Evolutionary conservation across 1,284 basidiomycete genomes (phyloP).

Genomic region (Puccinia polysora): DNA sequence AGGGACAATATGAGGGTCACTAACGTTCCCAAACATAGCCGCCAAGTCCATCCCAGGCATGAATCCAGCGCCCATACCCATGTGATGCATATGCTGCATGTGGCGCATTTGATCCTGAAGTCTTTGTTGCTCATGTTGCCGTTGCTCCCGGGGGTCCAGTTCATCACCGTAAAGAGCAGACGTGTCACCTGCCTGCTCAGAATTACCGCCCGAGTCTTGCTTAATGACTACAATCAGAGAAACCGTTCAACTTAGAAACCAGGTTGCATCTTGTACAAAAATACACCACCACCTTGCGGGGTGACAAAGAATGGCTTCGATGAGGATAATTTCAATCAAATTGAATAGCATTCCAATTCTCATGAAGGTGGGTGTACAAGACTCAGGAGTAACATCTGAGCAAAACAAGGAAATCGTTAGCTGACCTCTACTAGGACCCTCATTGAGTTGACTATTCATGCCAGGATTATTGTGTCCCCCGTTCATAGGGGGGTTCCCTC

Average conservation of each 20-base stretch:
- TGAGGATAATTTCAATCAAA: background rate
- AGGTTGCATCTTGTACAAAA: background rate
- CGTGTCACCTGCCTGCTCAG: conserved; percentile 29
- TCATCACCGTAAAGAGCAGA: conserved; percentile 37
- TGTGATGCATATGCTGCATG: conserved; percentile 42
- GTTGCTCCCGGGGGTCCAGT: conserved; percentile 42
- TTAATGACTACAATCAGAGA: conserved; percentile 33
- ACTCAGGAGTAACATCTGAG: conserved; percentile 14
- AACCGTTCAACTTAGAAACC: conserved; percentile 26
- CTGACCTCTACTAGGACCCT: conserved; percentile 43
- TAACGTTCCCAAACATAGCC: conserved; percentile 42
- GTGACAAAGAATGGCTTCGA: background rate
- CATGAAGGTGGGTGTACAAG: conserved; percentile 26
- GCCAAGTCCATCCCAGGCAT: conserved; percentile 43
- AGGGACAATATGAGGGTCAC: conserved; percentile 5
- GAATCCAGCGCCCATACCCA: conserved; percentile 38
- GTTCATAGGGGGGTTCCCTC: conserved; percentile 35
- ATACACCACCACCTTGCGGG: background rate
- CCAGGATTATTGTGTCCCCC: conserved; percentile 35
- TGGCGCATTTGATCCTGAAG: conserved; percentile 42
- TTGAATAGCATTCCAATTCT: conserved; percentile 24
- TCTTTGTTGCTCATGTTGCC: conserved; percentile 43
- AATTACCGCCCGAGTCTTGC: conserved; percentile 26
- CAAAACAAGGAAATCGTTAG: conserved; percentile 24
- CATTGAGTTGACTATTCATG: conserved; percentile 41